phyloP scores from a whole-genome alignment of 345 rosid genomes.

The Syzygium aqueum region DNA sequence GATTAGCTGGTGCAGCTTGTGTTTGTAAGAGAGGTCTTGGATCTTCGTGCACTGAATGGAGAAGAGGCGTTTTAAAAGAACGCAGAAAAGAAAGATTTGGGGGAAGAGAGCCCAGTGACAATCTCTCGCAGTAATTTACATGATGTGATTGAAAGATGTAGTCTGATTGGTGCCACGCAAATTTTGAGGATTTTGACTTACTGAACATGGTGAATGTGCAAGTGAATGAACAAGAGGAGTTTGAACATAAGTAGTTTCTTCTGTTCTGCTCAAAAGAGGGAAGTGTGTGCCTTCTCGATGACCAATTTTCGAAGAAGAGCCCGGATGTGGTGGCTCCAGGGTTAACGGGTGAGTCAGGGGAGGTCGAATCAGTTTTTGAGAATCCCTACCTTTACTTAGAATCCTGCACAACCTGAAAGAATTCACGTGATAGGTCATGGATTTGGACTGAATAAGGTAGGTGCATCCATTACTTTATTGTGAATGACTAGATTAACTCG shows the following conservation, averaged over 20 bases:
- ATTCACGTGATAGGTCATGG: neutral
- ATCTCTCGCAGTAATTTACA: neutral
- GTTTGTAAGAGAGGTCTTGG: neutral
- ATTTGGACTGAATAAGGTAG: neutral
- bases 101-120: neutral
- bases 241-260: neutral
- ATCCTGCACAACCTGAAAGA: neutral
- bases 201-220: neutral
- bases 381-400: neutral
- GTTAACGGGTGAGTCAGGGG: neutral
- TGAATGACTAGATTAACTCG: neutral
- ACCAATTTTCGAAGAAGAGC: neutral
- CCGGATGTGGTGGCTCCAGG: neutral
- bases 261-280: neutral
- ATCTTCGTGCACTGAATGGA: neutral
- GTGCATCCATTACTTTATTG: neutral
- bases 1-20: neutral
- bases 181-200: neutral
- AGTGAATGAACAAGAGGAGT: neutral
- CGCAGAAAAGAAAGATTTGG: neutral
- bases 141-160: neutral
- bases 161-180: neutral
- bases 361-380: neutral
- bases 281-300: neutral
- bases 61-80: neutral